Conservation (phyloP, 768 basidiomycete species). For the Mycena rosella region DNA sequence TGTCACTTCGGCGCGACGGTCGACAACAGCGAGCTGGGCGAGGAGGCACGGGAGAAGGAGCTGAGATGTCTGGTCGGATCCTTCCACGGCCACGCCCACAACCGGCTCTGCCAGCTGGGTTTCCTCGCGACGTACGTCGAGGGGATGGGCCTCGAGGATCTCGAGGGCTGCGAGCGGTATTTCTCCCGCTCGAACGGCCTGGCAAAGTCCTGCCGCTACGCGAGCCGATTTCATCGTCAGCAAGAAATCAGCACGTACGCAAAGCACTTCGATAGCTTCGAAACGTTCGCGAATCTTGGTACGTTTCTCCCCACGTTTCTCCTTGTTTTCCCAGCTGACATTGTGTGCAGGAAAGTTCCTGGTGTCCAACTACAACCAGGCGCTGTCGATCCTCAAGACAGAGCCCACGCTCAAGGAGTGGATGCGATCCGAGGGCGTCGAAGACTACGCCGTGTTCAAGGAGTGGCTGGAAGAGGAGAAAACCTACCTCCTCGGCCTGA, state of each 20-base stretch:
- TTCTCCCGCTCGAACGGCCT: not conserved
- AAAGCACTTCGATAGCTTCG: constrained; percentile 6
- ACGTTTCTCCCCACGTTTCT: not conserved
- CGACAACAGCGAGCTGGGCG: not conserved
- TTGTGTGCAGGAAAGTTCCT: constrained; percentile 16
- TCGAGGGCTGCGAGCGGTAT: not conserved
- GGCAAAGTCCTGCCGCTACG: not conserved
- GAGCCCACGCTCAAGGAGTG: constrained; percentile 17
- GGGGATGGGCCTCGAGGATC: not conserved
- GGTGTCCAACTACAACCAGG: constrained; percentile 40
- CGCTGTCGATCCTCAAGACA: constrained; percentile 33
- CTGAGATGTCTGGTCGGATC: too few species aligned
- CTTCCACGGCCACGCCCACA: too few species aligned
- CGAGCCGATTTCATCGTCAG: not conserved
- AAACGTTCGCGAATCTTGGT: constrained; percentile 14
- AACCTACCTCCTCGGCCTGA: not conserved
- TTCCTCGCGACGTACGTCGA: constrained; percentile 27
- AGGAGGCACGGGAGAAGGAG: not conserved
- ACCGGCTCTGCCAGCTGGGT: constrained; percentile 20
- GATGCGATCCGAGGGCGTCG: constrained; percentile 25
- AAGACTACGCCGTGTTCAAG: constrained; percentile 6
- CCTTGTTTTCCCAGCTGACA: not conserved
- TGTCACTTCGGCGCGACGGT: constrained; percentile 1
- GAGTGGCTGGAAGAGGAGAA: constrained; percentile 27
- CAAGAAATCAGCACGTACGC: not conserved